Conservation (phyloP, 2,329 filamentous ascomycete species). For the Botrytis elliptica region DNA sequence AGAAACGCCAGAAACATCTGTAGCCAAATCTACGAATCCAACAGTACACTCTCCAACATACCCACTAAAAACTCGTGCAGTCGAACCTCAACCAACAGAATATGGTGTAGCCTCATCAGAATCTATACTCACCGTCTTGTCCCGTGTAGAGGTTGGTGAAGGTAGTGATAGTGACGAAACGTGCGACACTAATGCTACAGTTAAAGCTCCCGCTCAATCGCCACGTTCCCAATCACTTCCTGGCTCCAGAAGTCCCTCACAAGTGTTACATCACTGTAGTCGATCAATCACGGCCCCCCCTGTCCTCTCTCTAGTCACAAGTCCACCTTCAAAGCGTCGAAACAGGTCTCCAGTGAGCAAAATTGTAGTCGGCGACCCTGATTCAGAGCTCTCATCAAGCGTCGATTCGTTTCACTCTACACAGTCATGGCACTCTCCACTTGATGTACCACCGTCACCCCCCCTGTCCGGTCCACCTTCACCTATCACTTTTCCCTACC, state of each 20-base stretch:
- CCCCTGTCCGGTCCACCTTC: constrained; percentile 46
- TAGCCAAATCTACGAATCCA: background rate
- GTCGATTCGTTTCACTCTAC: constrained; percentile 56
- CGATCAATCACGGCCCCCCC: constrained; percentile 44
- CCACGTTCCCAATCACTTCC: constrained; percentile 12
- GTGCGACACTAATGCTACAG: constrained; percentile 34
- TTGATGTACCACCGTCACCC: constrained; percentile 44
- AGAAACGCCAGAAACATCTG: constrained; percentile 10
- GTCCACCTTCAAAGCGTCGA: constrained; percentile 43
- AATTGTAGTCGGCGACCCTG: constrained; percentile 32
- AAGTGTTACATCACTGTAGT: constrained; percentile 37
- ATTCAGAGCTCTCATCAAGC: constrained; percentile 45
- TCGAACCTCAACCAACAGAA: background rate
- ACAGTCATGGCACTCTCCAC: constrained; percentile 52
- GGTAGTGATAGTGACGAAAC: constrained; percentile 35
- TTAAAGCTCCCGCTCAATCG: constrained; percentile 29
- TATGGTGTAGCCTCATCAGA: background rate
- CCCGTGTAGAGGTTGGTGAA: constrained; percentile 25
- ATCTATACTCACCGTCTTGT: background rate
- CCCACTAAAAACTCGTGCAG: background rate
- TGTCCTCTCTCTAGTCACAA: constrained; percentile 45
- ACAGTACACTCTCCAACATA: background rate
- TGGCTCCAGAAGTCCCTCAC: constrained; percentile 36
- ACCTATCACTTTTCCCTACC: constrained; percentile 42
- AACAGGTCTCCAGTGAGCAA: constrained; percentile 29